Evolutionary conservation across 179 eudicot species (phyloP).

Genomic region (Pouteria campechiana): DNA sequence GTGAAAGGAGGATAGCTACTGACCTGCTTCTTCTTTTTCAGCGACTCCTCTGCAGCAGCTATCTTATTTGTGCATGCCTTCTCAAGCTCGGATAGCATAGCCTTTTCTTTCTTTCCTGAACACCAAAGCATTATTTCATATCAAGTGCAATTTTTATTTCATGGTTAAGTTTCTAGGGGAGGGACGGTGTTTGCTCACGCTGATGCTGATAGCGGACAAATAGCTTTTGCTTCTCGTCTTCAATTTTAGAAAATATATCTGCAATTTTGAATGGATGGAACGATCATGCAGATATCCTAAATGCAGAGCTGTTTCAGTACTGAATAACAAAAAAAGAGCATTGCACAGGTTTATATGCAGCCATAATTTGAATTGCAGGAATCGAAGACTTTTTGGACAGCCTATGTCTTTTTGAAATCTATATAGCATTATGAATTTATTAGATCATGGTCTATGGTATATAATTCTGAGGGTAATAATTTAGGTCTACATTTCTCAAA

Average conservation of each 20-base stretch:
- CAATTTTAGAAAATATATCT: constrained; percentile 65
- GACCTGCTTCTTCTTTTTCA: constrained; percentile 91
- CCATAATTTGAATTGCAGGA: too few species aligned
- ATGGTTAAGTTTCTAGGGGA: not conserved
- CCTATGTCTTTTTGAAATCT: too few species aligned
- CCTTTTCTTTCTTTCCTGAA: constrained; percentile 89
- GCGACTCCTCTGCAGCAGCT: constrained; percentile 59
- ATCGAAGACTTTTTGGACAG: too few species aligned
- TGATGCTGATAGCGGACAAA: constrained; percentile 70
- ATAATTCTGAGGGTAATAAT: too few species aligned
- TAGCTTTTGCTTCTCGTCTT: constrained; percentile 84
- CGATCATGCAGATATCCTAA: too few species aligned
- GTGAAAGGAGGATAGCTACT: not conserved
- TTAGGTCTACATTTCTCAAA: too few species aligned
- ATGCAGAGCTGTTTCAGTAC: too few species aligned
- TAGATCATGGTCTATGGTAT: too few species aligned
- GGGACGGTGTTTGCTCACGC: constrained; percentile 30
- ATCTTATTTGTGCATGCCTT: constrained; percentile 52
- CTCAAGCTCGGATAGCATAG: constrained; percentile 60
- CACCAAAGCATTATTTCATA: not conserved
- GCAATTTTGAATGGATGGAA: too few species aligned
- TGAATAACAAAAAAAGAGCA: too few species aligned
- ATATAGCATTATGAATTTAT: too few species aligned
- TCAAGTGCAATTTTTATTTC: not conserved
- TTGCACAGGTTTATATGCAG: too few species aligned